Evolutionary conservation across 2,329 filamentous ascomycete species (phyloP), one percentile per base, ranked within the genome.

Genomic region (Ploettnerulaceae sp.): DNA sequence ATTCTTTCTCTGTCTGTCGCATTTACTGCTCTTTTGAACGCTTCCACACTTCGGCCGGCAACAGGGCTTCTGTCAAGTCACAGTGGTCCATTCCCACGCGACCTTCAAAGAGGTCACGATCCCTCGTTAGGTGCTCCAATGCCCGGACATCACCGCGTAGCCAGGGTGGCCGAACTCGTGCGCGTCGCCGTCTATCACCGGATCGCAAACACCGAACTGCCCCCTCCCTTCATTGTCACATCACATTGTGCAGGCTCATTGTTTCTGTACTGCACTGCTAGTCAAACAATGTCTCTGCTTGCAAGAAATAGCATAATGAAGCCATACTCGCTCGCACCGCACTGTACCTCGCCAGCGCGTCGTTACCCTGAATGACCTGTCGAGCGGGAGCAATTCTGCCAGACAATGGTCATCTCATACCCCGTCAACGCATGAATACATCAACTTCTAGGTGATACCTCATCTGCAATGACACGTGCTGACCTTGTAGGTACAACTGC

Each of bases 401-500:
- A 31, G 22, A 40, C 29, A 15, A 49, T 47, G 33, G 37, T 48
- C 44, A 53, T 57, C 51, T 55, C 57, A 49, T 58, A 47, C 50
- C 22, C 45, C 51, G 51, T 61, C 59, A 58, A 45, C 50, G 46
- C 46, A 49, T 52, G 40, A 45, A 45, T 40, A 52, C 38, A 48
- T 41, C 43, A 44, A 48, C 48, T 55, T 45, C 53, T 55, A 52
- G 56, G 59, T 61, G 56, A 34, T 55, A 60, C 57, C 41, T 54
- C 49, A 56, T 56, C 56, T 61, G 57, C 57, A 59, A 59, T 55
- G 57, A 62, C 61, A 63, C 59, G 61, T 64, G 61, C 62, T 64
- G 51, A 63, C 59, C 54, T 57, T 55, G 54, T 59, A 62, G 56
- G 58, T 62, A 48, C 55, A 33, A 58, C 58, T 54, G 45, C 22